Conservation (phyloP, 257 asterid species). For the Fraxinus cuspidata region DNA sequence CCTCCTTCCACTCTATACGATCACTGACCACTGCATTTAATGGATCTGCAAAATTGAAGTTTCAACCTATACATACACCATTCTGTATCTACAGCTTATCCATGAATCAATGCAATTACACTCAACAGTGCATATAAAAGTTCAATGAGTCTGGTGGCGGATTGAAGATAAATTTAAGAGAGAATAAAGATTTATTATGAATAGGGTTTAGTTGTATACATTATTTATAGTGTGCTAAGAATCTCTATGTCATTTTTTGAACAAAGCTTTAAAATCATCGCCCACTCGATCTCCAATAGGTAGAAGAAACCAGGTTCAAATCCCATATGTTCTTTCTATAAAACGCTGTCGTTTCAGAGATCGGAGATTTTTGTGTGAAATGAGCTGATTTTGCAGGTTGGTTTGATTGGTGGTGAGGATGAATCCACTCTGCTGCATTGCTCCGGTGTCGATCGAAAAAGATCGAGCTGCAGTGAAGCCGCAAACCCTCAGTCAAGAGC, state of each 20-base stretch:
- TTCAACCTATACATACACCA: conserved; percentile 33
- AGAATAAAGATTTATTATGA: background rate
- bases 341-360: conserved; percentile 33
- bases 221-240: conserved; percentile 3
- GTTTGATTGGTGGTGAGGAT: conserved; percentile 33
- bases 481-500: conserved; percentile 55
- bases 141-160: background rate
- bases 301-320: conserved; percentile 34
- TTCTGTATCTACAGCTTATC: conserved; percentile 38
- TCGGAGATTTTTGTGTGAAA: conserved; percentile 28
- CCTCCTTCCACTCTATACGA: conserved; percentile 33
- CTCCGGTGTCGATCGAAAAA: conserved; percentile 87
- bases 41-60: conserved; percentile 51
- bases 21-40: conserved; percentile 40
- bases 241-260: conserved; percentile 48
- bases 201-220: conserved; percentile 1
- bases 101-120: conserved; percentile 17
- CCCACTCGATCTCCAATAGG: conserved; percentile 68
- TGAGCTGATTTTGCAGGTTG: conserved; percentile 1
- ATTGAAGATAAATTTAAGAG: background rate
- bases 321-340: conserved; percentile 20
- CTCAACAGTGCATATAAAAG: background rate
- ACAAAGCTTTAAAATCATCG: conserved; percentile 37
- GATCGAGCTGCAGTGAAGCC: conserved; percentile 78
- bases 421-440: conserved; percentile 99